A percentile compares a stretch with the other conserved stretches of the same genome.
Evolutionary conservation across 441 rosid species (phyloP).

Genomic region (Aleurites moluccanus): DNA sequence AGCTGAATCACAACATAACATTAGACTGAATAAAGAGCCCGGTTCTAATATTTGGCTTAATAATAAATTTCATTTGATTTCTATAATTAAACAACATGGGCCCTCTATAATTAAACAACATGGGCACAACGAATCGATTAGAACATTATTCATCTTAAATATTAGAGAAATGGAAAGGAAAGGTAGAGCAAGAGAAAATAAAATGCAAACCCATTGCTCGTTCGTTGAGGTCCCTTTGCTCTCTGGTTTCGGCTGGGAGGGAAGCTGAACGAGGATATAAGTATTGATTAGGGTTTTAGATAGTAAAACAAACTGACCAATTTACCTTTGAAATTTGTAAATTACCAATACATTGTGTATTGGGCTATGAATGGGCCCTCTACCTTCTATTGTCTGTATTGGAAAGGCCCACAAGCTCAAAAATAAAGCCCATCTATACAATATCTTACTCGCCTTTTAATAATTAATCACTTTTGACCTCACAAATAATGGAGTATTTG

Average conservation of each 20-base stretch:
- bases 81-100: neutral
- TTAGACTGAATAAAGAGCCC: neutral
- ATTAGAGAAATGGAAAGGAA: neutral
- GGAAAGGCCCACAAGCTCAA: neutral
- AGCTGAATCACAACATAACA: no score
- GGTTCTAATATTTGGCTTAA: neutral
- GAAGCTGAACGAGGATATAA: neutral
- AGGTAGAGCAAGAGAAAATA: no score
- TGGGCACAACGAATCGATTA: neutral
- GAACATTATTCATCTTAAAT: neutral
- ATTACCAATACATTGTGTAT: no score
- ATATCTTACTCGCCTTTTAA: no score
- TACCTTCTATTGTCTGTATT: neutral
- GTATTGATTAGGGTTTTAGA: conserved; percentile 16
- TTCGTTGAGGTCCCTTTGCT: conserved; percentile 5
- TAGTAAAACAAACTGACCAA: neutral
- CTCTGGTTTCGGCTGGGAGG: conserved; percentile 16
- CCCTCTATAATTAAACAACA: no score
- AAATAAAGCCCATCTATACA: neutral
- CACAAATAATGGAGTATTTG: no score
- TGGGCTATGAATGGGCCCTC: neutral
- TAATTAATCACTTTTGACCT: no score
- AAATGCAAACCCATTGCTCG: conserved; percentile 22
- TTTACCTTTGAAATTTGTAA: neutral
- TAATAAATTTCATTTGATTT: neutral